Evolutionary conservation across 1,284 basidiomycete species (phyloP), one percentile per base, ranked within the genome.

Genomic region (Moesziomyces aphidis): DNA sequence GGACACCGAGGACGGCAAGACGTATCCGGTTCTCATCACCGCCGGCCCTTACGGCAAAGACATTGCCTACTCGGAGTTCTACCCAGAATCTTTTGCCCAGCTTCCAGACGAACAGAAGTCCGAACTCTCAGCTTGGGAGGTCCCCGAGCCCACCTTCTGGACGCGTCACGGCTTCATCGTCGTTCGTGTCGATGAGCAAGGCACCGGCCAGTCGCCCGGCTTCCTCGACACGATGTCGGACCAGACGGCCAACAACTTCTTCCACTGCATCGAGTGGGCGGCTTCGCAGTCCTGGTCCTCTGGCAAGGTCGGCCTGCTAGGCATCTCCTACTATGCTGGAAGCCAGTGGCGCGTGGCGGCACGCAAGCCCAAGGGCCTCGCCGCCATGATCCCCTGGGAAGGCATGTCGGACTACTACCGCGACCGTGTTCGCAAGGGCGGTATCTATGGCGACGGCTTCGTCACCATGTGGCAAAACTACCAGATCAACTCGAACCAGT

Each of bases 291-390:
- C 70, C 0, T 85, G 83, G 82, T 83, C 71, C 4, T 82, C 50
- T n/a, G 84, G 84, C 51, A 83, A 78, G 50, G 74, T 85, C 28
- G 84, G 84, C 2, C 60, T 85, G 22, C 65, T 84, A 28, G 84
- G 84, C 13, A 83, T 85, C 50, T 82, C 80, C 53, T 85, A 85
- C 76, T 85, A 81, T 42, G 82, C 77, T 23, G 83, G 79, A 2
- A 74, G 66, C 36, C 84, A 85, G 53, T 85, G 84, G 84, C 65
- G 83, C 9, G 84, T 85, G 4, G 84, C 84, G 5, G 83, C 84
- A 21, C 76, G 81, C 13, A 63, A 66, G 50, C 85, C 85, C 21
- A 85, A 84, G 69, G 85, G 85, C 3, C 57, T 85, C 24, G 52
- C 79, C 2, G 85, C 83, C 71, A 83, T 85, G 55, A 56, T 85